These are phyloP conservation scores for Allomyces arbusculus DNA, from an alignment of 192 early-diverging fungal species.

Conservation along the genomic window DNA sequence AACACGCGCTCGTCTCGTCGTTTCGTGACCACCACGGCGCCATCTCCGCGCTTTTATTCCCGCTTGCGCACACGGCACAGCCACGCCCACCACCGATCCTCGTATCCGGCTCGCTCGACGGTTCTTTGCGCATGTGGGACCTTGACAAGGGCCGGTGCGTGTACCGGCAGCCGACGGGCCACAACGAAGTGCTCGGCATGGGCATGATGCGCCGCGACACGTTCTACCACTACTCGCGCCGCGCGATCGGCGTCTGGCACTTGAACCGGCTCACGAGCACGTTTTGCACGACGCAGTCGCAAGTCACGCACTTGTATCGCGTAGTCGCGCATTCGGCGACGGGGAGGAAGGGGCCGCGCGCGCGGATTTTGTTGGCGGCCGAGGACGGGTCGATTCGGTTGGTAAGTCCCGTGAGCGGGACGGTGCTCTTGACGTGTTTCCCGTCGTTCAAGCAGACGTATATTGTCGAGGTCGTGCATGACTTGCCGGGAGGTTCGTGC, in stretches of 20 bases:
- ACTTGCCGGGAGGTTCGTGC: neutral
- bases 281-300: neutral
- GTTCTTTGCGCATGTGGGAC: neutral
- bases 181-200: neutral
- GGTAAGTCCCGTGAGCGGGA: neutral
- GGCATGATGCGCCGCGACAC: neutral
- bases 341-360: neutral
- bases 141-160: neutral
- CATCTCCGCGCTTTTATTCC: neutral
- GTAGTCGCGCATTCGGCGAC: neutral
- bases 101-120: neutral
- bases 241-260: neutral
- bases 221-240: neutral
- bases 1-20: neutral
- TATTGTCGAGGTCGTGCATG: neutral
- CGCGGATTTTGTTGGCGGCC: neutral
- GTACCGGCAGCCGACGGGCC: neutral
- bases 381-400: neutral
- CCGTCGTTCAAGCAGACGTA: neutral
- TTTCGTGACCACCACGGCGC: neutral
- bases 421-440: neutral
- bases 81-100: neutral
- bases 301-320: neutral
- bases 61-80: neutral
- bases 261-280: neutral